Evolutionary conservation across 2,329 filamentous ascomycete genomes (phyloP).

Genomic region (Karstenula rhodostoma): DNA sequence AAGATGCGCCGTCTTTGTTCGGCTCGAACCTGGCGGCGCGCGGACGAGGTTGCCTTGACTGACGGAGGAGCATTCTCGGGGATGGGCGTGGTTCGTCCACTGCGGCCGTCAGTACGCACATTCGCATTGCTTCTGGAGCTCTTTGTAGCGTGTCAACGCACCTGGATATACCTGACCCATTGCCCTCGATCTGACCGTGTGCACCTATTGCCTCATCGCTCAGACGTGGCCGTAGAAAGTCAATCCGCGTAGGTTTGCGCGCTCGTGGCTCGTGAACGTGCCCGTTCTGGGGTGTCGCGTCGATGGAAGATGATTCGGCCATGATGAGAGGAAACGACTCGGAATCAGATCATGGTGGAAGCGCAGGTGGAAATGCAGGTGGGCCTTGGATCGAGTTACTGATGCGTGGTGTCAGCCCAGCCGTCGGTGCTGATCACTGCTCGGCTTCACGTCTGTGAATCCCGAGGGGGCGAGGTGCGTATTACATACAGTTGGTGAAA

Average conservation of each 20-base stretch:
- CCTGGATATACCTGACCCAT: conserved; percentile 47
- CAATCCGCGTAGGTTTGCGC: conserved; percentile 45
- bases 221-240: conserved; percentile 45
- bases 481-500: conserved; percentile 11
- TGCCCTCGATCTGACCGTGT: conserved; percentile 33
- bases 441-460: conserved; percentile 16
- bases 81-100: conserved; percentile 83
- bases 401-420: conserved; percentile 38
- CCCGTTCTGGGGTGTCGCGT: conserved; percentile 32
- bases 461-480: conserved; percentile 16
- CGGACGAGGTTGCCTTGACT: conserved; percentile 82
- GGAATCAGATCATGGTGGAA: conserved; percentile 39
- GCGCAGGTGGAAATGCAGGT: conserved; percentile 4
- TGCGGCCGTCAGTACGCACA: conserved; percentile 49
- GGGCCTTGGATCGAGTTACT: conserved; percentile 18
- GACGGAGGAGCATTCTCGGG: conserved; percentile 93
- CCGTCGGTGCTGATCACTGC: conserved; percentile 22
- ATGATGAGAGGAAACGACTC: conserved; percentile 28
- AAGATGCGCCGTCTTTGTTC: conserved; percentile 86
- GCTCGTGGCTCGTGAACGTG: conserved; percentile 44
- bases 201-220: conserved; percentile 41
- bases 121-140: conserved; percentile 55
- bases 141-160: conserved; percentile 69
- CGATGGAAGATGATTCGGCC: conserved; percentile 44
- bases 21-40: conserved; percentile 82